Percentiles rank a stretch among this genome's conserved stretches.
phyloP scores from a whole-genome alignment of 768 basidiomycete genomes.

The Gloeophyllum trabeum region DNA sequence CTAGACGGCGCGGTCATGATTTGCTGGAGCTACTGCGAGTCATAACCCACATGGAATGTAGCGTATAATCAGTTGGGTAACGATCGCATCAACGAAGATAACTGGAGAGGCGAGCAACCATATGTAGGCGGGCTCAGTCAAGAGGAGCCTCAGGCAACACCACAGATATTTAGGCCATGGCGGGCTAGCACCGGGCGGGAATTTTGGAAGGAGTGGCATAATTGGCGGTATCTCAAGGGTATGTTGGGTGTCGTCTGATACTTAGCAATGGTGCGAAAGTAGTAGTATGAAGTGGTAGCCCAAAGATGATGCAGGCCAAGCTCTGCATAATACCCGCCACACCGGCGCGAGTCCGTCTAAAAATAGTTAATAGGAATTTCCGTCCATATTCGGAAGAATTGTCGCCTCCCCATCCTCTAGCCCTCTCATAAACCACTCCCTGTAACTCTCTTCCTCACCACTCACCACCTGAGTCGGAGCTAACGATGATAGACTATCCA shows the following conservation, averaged over 20 bases:
- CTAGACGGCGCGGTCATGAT: slow-evolving; percentile 29
- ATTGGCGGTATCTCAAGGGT: too few relatives aligned
- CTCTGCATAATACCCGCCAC: too few relatives aligned
- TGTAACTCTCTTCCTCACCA: slow-evolving; percentile 32
- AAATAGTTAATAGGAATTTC: too few relatives aligned
- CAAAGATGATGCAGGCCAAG: too few relatives aligned
- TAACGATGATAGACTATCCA: slow-evolving; percentile 27
- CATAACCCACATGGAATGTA: slow-evolving; percentile 66
- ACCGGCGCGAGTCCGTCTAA: too few relatives aligned
- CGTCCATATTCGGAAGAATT: too few relatives aligned
- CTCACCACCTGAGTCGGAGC: slow-evolving; percentile 22
- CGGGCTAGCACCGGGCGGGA: neutral
- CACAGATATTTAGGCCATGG: neutral
- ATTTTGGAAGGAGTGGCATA: neutral
- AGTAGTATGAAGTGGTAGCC: too few relatives aligned
- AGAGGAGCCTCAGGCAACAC: slow-evolving; percentile 17
- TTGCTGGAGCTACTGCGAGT: slow-evolving; percentile 3
- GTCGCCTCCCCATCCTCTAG: slow-evolving; percentile 33
- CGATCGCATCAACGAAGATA: slow-evolving; percentile 61
- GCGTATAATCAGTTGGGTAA: slow-evolving; percentile 72
- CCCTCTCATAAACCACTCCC: slow-evolving; percentile 35
- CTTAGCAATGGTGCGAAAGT: too few relatives aligned
- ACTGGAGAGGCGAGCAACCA: slow-evolving; percentile 54
- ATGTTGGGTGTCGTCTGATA: too few relatives aligned
- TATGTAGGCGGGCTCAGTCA: slow-evolving; percentile 51